Percentiles rank a stretch among this genome's conserved stretches.
These are phyloP conservation scores for Globisporangium echinulatum DNA, from an alignment of 352 stramenopile species.

Conservation along the genomic window DNA sequence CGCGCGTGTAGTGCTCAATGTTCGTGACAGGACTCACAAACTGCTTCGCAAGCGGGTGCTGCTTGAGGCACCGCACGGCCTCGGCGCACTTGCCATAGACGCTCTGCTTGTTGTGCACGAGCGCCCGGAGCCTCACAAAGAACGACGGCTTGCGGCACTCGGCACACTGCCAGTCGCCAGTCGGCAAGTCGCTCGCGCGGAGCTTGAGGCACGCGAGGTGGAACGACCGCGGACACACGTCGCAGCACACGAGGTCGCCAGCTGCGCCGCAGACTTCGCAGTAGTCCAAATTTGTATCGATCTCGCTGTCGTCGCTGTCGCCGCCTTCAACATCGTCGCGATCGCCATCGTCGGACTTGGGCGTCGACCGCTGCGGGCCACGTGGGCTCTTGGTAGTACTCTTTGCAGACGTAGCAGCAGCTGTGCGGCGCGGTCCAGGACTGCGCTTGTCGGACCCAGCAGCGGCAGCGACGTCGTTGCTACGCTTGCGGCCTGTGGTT, in stretches of 20 bases:
- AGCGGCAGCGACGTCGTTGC: not conserved
- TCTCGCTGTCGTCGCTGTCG: constrained; percentile 39
- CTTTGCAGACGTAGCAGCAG: too few relatives aligned
- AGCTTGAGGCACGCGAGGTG: constrained; percentile 83
- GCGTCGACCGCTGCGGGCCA: constrained; percentile 5
- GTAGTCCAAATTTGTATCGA: constrained; percentile 80
- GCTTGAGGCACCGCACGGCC: constrained; percentile 62
- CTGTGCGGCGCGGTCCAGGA: not conserved
- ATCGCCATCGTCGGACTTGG: constrained; percentile 10
- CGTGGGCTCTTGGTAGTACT: not conserved
- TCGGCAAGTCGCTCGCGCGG: constrained; percentile 60
- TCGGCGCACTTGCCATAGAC: constrained; percentile 59
- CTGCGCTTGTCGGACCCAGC: constrained; percentile 6
- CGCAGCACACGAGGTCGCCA: constrained; percentile 88
- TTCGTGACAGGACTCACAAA: constrained; percentile 74
- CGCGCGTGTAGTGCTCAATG: constrained; percentile 60
- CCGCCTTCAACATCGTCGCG: constrained; percentile 21
- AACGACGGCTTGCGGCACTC: constrained; percentile 73
- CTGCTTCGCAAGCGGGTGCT: constrained; percentile 72
- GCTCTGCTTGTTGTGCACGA: constrained; percentile 42
- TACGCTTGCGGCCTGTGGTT: constrained; percentile 2
- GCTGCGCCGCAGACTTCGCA: constrained; percentile 76
- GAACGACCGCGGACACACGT: constrained; percentile 89
- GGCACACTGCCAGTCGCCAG: constrained; percentile 77
- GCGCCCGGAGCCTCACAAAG: constrained; percentile 41